phyloP scores from a whole-genome alignment of 1,284 basidiomycete genomes.

The Clitocybe nebularis region DNA sequence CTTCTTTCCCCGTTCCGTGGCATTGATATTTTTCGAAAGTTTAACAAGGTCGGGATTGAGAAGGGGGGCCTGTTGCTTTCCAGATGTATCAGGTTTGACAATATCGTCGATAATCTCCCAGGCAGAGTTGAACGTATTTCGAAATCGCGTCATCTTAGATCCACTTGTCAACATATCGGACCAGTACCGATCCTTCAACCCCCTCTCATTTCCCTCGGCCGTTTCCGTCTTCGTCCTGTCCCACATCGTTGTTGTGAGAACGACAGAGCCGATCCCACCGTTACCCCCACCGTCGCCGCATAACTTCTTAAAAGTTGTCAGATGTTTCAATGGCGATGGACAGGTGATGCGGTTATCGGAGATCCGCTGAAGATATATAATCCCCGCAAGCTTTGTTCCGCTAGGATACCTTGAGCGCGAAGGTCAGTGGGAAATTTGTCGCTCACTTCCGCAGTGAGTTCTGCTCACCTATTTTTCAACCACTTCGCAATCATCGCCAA shows the following conservation, averaged over 20 bases:
- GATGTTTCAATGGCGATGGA: slow-evolving; percentile 8
- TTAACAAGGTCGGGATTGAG: slow-evolving; percentile 17
- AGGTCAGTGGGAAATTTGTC: not conserved
- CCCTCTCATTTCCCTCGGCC: not conserved
- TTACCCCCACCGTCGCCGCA: slow-evolving; percentile 8
- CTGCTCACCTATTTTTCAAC: slow-evolving; percentile 8
- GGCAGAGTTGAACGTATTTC: slow-evolving; percentile 6
- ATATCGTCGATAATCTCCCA: slow-evolving; percentile 8
- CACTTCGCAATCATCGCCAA: slow-evolving; percentile 9
- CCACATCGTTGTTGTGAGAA: slow-evolving; percentile 10
- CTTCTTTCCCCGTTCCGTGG: slow-evolving; percentile 13
- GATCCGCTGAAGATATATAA: slow-evolving; percentile 13
- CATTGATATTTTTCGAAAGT: slow-evolving; percentile 6
- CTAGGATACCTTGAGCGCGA: slow-evolving; percentile 8
- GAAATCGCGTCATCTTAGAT: slow-evolving; percentile 1
- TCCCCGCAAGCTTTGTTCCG: slow-evolving; percentile 5
- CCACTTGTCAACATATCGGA: not conserved
- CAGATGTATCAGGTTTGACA: not conserved
- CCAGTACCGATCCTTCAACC: not conserved
- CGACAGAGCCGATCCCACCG: slow-evolving; percentile 3
- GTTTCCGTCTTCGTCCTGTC: not conserved
- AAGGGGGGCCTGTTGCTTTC: slow-evolving; percentile 4
- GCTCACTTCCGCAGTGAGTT: not conserved
- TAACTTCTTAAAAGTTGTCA: slow-evolving; percentile 8
- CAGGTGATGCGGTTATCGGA: slow-evolving; percentile 11